Evolutionary conservation across 1,284 basidiomycete genomes (phyloP).

Genomic region (Cutaneotrichosporon cutaneum): DNA sequence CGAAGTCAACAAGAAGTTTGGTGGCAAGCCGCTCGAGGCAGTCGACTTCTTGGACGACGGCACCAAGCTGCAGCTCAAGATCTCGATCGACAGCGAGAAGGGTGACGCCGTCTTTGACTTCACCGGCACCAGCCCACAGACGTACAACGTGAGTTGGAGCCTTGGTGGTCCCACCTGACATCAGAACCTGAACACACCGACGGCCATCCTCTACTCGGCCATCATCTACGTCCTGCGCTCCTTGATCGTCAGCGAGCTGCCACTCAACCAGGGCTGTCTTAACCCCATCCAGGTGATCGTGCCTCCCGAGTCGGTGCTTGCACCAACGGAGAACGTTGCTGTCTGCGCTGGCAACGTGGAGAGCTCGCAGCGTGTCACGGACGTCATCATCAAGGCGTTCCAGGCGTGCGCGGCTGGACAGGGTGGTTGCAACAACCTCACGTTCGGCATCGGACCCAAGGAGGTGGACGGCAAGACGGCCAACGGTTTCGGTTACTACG

Average conservation of each 20-base stretch:
- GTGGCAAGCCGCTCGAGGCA: conserved; percentile 64
- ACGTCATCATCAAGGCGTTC: conserved; percentile 92
- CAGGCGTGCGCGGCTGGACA: conserved; percentile 89
- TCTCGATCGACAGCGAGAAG: conserved; percentile 74
- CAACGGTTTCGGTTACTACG: conserved; percentile 89
- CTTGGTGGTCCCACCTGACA: conserved; percentile 19
- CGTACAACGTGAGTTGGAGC: conserved; percentile 52
- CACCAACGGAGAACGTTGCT: conserved; percentile 80
- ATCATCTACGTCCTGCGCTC: conserved; percentile 92
- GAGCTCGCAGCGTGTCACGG: conserved; percentile 89
- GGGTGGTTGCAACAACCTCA: conserved; percentile 76
- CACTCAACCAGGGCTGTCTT: conserved; percentile 55
- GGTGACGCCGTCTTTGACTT: conserved; percentile 90
- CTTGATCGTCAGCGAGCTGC: conserved; percentile 89
- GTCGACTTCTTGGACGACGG: conserved; percentile 46
- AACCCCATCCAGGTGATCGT: conserved; percentile 41
- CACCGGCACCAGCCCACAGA: conserved; percentile 78
- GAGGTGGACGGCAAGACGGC: conserved; percentile 66
- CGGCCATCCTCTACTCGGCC: conserved; percentile 84
- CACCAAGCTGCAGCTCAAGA: conserved; percentile 57
- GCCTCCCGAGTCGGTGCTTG: conserved; percentile 73
- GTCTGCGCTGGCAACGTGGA: conserved; percentile 92
- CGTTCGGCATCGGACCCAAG: conserved; percentile 69
- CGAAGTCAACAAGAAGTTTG: conserved; percentile 70
- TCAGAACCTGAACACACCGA: conserved; percentile 57